Evolutionary conservation across 2,329 filamentous ascomycete genomes (phyloP).

Genomic region (Penicillium glabrum): DNA sequence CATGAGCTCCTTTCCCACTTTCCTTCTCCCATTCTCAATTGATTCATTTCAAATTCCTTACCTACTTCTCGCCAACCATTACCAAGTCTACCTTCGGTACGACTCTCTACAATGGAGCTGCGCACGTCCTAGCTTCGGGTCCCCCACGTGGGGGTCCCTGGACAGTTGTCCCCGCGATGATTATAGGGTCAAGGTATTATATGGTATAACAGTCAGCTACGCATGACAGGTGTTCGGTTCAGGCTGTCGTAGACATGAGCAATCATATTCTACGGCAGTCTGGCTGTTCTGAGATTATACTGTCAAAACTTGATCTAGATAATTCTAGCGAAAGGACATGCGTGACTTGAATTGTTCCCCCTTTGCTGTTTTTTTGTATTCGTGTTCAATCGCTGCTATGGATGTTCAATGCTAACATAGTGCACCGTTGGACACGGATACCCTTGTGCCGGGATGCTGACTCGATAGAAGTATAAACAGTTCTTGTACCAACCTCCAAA

Average conservation of each 20-base stretch:
- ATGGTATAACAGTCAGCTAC: constrained; percentile 40
- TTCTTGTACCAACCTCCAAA: constrained; percentile 39
- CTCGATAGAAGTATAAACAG: constrained; percentile 27
- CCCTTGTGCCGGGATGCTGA: constrained; percentile 29
- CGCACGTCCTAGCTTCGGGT: constrained; percentile 23
- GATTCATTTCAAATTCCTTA: not conserved
- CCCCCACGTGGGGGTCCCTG: not conserved
- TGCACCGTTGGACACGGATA: constrained; percentile 8
- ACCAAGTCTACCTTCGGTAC: constrained; percentile 25
- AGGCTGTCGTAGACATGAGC: constrained; percentile 7
- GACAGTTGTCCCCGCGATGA: constrained; percentile 26
- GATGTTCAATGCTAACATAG: not conserved
- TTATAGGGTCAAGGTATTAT: constrained; percentile 46
- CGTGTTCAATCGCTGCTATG: constrained; percentile 3
- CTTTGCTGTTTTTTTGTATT: constrained; percentile 18
- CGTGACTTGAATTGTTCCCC: constrained; percentile 58
- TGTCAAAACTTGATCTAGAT: constrained; percentile 82
- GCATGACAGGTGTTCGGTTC: constrained; percentile 47
- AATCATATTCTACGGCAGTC: constrained; percentile 23
- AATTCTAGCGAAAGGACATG: constrained; percentile 88
- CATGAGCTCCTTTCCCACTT: constrained; percentile 1
- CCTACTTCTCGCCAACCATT: not conserved
- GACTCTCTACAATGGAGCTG: constrained; percentile 31
- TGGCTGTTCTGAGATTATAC: constrained; percentile 70
- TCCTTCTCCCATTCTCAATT: constrained; percentile 6